Conservation (phyloP, 768 basidiomycete genomes). For the Sutorius australiensis region DNA sequence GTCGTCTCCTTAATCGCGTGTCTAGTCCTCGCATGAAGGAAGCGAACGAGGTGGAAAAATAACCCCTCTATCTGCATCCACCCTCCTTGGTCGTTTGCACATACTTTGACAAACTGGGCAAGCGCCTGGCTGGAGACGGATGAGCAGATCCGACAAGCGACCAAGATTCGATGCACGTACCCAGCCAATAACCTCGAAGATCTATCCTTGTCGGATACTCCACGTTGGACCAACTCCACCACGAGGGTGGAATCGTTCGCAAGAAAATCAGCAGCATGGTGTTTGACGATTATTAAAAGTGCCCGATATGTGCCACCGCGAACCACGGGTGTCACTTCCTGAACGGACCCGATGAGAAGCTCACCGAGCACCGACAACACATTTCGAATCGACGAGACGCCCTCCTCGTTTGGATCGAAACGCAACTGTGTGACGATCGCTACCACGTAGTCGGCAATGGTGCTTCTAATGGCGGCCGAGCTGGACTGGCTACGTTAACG, state of each 20-base stretch:
- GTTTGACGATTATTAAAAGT: conserved; percentile 40
- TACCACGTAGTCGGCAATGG: conserved; percentile 22
- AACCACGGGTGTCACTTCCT: conserved; percentile 46
- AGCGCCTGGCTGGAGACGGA: conserved; percentile 39
- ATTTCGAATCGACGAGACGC: conserved; percentile 26
- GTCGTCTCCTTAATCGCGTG: conserved; percentile 58
- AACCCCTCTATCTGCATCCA: conserved; percentile 36
- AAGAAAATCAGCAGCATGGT: conserved; percentile 34
- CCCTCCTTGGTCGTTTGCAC: conserved; percentile 34
- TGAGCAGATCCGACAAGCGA: conserved; percentile 7
- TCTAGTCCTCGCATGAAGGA: conserved; percentile 43
- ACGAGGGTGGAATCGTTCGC: conserved; percentile 31
- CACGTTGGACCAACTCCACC: conserved; percentile 41
- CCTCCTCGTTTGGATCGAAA: conserved; percentile 5
- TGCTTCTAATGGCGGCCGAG: conserved; percentile 13
- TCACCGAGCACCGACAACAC: conserved; percentile 34
- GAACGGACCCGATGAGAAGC: conserved; percentile 43
- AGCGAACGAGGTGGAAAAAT: conserved; percentile 44
- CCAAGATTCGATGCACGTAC: conserved; percentile 36
- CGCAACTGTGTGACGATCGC: conserved; percentile 13
- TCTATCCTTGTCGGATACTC: conserved; percentile 52
- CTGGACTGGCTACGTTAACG: conserved; percentile 12
- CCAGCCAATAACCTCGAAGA: conserved; percentile 64
- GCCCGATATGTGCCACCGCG: conserved; percentile 42
- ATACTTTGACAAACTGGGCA: conserved; percentile 44